Evolutionary conservation across 116 monocot species (phyloP).

Genomic region (Posidonia oceanica): DNA sequence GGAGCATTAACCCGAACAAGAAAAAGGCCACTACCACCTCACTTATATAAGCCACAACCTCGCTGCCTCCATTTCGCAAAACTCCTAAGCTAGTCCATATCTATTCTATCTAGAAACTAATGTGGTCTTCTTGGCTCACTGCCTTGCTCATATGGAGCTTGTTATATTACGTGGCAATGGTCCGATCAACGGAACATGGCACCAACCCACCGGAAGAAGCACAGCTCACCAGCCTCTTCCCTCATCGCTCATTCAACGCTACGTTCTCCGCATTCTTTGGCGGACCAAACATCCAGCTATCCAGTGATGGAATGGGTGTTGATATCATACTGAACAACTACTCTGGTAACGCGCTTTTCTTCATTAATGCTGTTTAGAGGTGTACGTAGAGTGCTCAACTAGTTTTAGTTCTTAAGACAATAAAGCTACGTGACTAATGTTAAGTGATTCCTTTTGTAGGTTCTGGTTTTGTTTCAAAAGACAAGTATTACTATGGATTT

Average conservation of each 20-base stretch:
- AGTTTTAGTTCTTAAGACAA: background rate
- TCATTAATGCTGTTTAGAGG: background rate
- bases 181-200: background rate
- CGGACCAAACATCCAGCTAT: conserved; percentile 6
- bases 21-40: too few relatives aligned
- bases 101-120: too few relatives aligned
- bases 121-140: background rate
- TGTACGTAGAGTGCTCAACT: background rate
- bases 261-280: conserved; percentile 1
- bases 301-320: conserved; percentile 4
- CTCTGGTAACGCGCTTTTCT: conserved; percentile 2
- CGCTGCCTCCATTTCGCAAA: background rate
- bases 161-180: background rate
- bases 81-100: too few relatives aligned
- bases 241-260: conserved; percentile 3
- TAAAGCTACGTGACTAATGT: background rate
- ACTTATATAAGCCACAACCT: background rate
- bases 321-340: conserved; percentile 6
- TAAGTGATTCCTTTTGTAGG: conserved; percentile 14
- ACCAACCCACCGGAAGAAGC: background rate
- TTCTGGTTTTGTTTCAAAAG: conserved; percentile 36
- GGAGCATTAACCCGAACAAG: too few relatives aligned
- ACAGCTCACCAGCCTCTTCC: background rate
- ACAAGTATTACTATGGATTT: conserved; percentile 48
- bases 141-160: background rate